These are phyloP conservation scores for Phialemonium atrogriseum DNA, from an alignment of 2,329 filamentous ascomycete species.

Conservation along the genomic window DNA sequence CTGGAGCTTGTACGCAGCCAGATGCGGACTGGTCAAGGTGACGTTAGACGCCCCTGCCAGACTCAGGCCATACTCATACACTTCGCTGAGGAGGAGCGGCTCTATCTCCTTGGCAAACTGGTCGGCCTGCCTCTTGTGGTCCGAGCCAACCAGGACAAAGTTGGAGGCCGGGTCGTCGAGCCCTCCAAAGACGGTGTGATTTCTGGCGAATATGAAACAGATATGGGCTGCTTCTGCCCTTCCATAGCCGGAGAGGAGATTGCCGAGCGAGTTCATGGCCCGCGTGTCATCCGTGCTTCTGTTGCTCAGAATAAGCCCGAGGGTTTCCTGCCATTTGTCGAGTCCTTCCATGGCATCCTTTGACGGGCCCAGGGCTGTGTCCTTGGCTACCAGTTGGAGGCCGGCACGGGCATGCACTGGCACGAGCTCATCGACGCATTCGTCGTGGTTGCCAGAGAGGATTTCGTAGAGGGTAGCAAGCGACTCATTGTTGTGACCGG, in stretches of 20 bases:
- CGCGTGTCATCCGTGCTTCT: conserved; percentile 71
- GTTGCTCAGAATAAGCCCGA: conserved; percentile 80
- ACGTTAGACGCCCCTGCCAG: conserved; percentile 52
- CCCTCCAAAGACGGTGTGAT: conserved; percentile 65
- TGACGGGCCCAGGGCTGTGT: conserved; percentile 48
- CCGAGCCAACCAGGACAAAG: conserved; percentile 77
- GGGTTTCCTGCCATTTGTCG: conserved; percentile 89
- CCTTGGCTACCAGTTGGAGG: conserved; percentile 81
- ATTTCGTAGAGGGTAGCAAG: conserved; percentile 89
- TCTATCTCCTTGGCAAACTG: conserved; percentile 76
- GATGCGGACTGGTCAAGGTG: conserved; percentile 61
- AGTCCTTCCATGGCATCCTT: conserved; percentile 76
- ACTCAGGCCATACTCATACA: conserved; percentile 84
- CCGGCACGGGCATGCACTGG: conserved; percentile 87
- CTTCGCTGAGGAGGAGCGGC: conserved; percentile 85
- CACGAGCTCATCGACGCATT: conserved; percentile 92
- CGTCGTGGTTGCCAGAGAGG: conserved; percentile 86
- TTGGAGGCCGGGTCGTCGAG: conserved; percentile 71
- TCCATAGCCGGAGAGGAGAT: conserved; percentile 75
- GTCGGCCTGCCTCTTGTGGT: conserved; percentile 64
- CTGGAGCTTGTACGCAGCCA: conserved; percentile 85
- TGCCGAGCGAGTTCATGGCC: conserved; percentile 72
- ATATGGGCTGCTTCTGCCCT: conserved; percentile 87
- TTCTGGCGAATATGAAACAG: conserved; percentile 82
- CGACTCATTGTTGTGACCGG: conserved; percentile 73